Evolutionary conservation across 2,329 filamentous ascomycete genomes (phyloP).

Genomic region (Periconia macrospinosa): DNA sequence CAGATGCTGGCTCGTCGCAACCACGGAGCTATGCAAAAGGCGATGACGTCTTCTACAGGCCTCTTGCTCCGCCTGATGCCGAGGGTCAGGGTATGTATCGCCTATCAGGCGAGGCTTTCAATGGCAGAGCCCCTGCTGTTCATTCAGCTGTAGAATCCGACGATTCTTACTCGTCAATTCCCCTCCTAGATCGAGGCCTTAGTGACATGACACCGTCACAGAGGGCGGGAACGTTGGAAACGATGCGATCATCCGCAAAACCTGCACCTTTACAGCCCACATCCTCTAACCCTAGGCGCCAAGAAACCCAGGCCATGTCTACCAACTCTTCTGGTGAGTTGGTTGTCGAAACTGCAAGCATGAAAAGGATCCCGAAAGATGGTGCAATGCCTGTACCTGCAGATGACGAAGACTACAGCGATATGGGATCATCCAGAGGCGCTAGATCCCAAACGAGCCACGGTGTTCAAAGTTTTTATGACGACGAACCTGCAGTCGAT

Average conservation of each 20-base stretch:
- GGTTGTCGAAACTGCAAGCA: conserved; percentile 54
- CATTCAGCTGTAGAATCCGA: conserved; percentile 61
- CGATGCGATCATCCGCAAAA: conserved; percentile 51
- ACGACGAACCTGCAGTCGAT: conserved; percentile 46
- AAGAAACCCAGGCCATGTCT: conserved; percentile 29
- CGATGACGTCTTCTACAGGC: conserved; percentile 31
- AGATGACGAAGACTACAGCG: conserved; percentile 56
- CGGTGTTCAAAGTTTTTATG: conserved; percentile 52
- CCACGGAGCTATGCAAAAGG: conserved; percentile 14
- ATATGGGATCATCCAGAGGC: conserved; percentile 54
- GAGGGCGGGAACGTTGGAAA: conserved; percentile 42
- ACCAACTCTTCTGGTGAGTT: conserved; percentile 55
- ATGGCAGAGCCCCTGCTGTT: conserved; percentile 22
- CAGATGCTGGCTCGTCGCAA: conserved; percentile 18
- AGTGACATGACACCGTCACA: conserved; percentile 27
- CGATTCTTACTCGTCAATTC: conserved; percentile 75
- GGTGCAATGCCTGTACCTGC: conserved; percentile 43
- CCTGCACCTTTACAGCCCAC: conserved; percentile 35
- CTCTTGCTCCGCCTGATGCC: conserved; percentile 27
- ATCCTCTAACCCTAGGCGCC: conserved; percentile 15
- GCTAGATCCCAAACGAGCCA: conserved; percentile 44
- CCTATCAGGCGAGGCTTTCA: conserved; percentile 36
- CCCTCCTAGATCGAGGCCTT: conserved; percentile 70
- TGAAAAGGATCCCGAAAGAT: conserved; percentile 51
- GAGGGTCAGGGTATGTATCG: conserved; percentile 35